Evolutionary conservation across 2,329 filamentous ascomycete species (phyloP).

Genomic region (Graphilbum sp.): DNA sequence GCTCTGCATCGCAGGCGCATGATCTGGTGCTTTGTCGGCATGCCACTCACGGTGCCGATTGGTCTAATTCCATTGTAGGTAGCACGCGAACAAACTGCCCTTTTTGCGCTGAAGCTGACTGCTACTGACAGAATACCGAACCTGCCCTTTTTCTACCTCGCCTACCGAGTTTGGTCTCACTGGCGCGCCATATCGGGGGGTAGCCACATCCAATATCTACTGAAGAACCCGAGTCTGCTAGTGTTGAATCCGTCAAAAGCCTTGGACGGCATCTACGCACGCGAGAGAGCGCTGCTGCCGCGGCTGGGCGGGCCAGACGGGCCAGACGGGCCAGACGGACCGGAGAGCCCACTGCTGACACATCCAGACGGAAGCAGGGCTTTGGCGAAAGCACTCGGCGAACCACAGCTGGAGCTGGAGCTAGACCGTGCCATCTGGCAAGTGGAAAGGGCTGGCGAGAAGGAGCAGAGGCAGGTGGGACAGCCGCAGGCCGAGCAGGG

Average conservation of each 20-base stretch:
- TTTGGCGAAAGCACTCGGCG: constrained; percentile 34
- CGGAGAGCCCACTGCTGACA: constrained; percentile 23
- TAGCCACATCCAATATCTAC: constrained; percentile 67
- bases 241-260: constrained; percentile 45
- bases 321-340: constrained; percentile 20
- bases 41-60: constrained; percentile 73
- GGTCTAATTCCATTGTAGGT: constrained; percentile 71
- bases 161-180: constrained; percentile 82
- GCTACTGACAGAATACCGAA: constrained; percentile 55
- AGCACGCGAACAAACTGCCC: too few species aligned
- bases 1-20: constrained; percentile 59
- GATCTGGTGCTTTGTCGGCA: constrained; percentile 64
- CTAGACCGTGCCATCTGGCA: constrained; percentile 64
- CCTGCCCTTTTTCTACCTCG: constrained; percentile 90
- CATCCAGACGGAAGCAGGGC: constrained; percentile 16
- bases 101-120: not conserved
- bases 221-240: constrained; percentile 45
- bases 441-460: constrained; percentile 36
- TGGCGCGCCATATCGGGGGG: constrained; percentile 77
- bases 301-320: not conserved
- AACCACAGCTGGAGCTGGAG: constrained; percentile 56
- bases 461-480: constrained; percentile 12
- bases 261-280: constrained; percentile 58
- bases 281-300: constrained; percentile 1
- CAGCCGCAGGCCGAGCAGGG: not conserved